phyloP scores from a whole-genome alignment of 2,329 filamentous ascomycete species.

The Cercospora brassicicola region DNA sequence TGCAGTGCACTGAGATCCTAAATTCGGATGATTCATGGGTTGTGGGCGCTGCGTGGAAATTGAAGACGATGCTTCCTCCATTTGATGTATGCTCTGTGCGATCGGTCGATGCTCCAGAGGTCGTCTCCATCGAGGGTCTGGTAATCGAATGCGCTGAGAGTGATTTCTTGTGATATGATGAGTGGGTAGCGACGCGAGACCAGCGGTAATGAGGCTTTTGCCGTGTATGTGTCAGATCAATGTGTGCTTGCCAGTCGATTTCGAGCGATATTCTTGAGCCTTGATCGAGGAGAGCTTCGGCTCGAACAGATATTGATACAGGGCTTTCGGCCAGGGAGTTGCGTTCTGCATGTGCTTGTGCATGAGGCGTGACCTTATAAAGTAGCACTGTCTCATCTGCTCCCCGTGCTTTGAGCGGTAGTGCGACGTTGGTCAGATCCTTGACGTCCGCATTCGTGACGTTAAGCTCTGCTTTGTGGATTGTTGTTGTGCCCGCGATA shows the following conservation, averaged over 20 bases:
- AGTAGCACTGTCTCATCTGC: constrained; percentile 75
- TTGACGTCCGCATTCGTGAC: constrained; percentile 61
- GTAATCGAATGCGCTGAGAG: constrained; percentile 17
- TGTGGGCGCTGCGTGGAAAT: constrained; percentile 63
- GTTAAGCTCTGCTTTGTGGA: constrained; percentile 60
- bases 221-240: constrained; percentile 25
- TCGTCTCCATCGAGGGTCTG: constrained; percentile 12
- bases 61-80: constrained; percentile 66
- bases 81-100: not conserved
- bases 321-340: not conserved
- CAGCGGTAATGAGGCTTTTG: constrained; percentile 30
- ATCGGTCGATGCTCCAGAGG: not conserved
- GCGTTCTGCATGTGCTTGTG: not conserved
- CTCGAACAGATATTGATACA: constrained; percentile 25
- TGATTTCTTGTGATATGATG: constrained; percentile 21
- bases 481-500: constrained; percentile 46
- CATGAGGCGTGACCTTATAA: constrained; percentile 51
- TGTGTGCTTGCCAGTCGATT: constrained; percentile 30
- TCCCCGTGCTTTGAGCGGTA: constrained; percentile 46
- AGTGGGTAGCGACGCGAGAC: constrained; percentile 29
- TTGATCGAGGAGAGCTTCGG: constrained; percentile 27
- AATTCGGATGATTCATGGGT: constrained; percentile 67
- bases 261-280: constrained; percentile 28
- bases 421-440: constrained; percentile 20
- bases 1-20: constrained; percentile 71